Conservation (phyloP, 2,329 filamentous ascomycete species). For the Colletotrichum kahawae region DNA sequence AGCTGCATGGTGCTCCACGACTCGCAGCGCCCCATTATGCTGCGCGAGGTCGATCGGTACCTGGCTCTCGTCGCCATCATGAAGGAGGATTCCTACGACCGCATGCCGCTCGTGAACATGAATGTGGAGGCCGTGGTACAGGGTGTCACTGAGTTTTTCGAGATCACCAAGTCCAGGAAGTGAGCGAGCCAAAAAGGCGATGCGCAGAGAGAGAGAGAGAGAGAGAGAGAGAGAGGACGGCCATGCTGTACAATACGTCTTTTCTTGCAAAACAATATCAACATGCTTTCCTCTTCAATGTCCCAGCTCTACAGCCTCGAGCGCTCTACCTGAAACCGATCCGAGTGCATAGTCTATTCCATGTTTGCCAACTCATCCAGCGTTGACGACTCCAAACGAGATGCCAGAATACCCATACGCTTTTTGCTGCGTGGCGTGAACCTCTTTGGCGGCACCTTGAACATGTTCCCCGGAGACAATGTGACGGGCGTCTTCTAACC, state of each 20-base stretch:
- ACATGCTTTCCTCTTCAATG: neutral
- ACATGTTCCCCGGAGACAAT: constrained; percentile 16
- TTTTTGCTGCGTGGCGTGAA: constrained; percentile 18
- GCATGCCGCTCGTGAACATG: constrained; percentile 85
- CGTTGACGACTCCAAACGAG: neutral
- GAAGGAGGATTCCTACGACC: constrained; percentile 83
- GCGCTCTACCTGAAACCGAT: neutral
- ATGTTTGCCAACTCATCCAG: constrained; percentile 8
- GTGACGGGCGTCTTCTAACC: constrained; percentile 13
- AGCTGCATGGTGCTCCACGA: constrained; percentile 72
- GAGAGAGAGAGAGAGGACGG: neutral
- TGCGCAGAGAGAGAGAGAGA: neutral
- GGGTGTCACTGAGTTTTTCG: constrained; percentile 80
- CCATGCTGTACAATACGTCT: neutral
- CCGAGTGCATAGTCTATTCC: neutral
- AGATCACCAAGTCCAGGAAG: constrained; percentile 66
- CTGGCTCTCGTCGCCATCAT: constrained; percentile 85
- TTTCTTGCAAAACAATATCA: neutral
- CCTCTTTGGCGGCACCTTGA: constrained; percentile 14
- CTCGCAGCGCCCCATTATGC: constrained; percentile 66
- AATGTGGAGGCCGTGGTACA: constrained; percentile 84
- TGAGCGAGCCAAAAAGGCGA: constrained; percentile 18
- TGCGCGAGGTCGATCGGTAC: constrained; percentile 75
- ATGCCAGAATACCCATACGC: neutral
- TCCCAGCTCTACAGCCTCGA: neutral